phyloP scores from a whole-genome alignment of 768 basidiomycete genomes.

The Roridomyces roridus region DNA sequence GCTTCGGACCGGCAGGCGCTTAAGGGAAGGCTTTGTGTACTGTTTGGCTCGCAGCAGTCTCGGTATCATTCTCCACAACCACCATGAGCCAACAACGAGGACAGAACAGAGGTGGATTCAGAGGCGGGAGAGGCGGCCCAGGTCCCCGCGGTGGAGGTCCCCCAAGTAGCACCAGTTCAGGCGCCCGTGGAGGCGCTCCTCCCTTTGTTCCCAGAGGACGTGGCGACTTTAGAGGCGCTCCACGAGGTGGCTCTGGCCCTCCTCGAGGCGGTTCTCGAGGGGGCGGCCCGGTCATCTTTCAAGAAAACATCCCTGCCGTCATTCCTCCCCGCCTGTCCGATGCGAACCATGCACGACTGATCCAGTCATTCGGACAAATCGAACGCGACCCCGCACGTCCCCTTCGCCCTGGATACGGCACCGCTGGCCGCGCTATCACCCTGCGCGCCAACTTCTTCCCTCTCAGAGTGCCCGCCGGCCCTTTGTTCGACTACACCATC shows the following conservation, averaged over 20 bases:
- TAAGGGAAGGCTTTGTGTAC: background rate
- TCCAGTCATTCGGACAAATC: conserved; percentile 43
- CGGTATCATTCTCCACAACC: background rate
- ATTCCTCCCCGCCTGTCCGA: conserved; percentile 43
- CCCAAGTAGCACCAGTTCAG: background rate
- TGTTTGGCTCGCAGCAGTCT: background rate
- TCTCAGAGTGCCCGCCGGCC: conserved; percentile 50
- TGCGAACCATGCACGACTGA: conserved; percentile 41
- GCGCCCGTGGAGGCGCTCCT: background rate
- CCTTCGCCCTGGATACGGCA: conserved; percentile 64
- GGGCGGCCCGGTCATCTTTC: conserved; percentile 42
- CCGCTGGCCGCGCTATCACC: conserved; percentile 49
- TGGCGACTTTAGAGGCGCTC: conserved; percentile 7
- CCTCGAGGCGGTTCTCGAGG: conserved; percentile 18
- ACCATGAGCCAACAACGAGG: conserved; percentile 19
- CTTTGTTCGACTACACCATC: conserved; percentile 63
- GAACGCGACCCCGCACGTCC: conserved; percentile 45
- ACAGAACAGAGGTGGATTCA: conserved; percentile 3
- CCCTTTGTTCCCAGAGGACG: background rate
- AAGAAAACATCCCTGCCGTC: conserved; percentile 39
- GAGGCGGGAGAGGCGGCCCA: conserved; percentile 9
- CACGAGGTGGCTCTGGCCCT: conserved; percentile 26
- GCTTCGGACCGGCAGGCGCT: background rate
- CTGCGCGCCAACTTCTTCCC: conserved; percentile 72
- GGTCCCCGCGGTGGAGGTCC: conserved; percentile 5